Base-by-base conservation (phyloP, 192 early-diverging fungal species). In the Rhizophagus clarus region DNA sequence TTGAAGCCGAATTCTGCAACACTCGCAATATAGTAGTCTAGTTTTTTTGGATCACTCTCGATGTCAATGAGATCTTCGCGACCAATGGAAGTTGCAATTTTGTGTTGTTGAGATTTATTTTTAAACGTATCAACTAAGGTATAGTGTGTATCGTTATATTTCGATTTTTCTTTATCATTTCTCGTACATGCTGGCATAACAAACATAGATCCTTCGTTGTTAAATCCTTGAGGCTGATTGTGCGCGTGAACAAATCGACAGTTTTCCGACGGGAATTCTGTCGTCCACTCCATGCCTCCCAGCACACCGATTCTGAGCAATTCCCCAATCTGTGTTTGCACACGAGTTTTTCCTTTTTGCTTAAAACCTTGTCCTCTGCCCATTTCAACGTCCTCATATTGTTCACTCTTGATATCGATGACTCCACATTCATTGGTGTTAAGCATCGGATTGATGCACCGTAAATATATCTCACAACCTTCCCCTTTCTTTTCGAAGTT, bases 1-100 rank as follows among this genome's bases (percentile, higher is more conserved):
- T 77, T 51, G 47, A 77, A 77, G 11, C 76, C 76, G 49, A 66
- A 77, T 45, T 47, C 28, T 77, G 42, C 64, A 77, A 67, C 37
- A 29, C 62, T 66, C 62, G 14, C 9, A 6, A 76, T 76, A 51
- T 76, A 76, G 20, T 22, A 62, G 20, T 8, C 11, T 66, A 77
- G 61, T 45, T 10, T 40, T 77, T 76, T 63, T 76, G 75, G 75
- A 64, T 62, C 37, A 12, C 14, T 22, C 15, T 40, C 45, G 26
- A 49, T 37, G 40, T 20, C 42, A 77, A 24, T 11, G 28, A 31
- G 62, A 8, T 77, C 24, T 26, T 29, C 63, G 28, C 76, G 63
- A 2, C 42, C 9, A 66, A 77, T 66, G 42, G 28, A 47, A 22
- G 32, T 29, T 77, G 20, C 76, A 77, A 77, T 0, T 31, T 64